Percentiles rank a stretch among this genome's conserved stretches.
Conservation (phyloP, 2,329 filamentous ascomycete species). For the Aspergillus tanneri region DNA sequence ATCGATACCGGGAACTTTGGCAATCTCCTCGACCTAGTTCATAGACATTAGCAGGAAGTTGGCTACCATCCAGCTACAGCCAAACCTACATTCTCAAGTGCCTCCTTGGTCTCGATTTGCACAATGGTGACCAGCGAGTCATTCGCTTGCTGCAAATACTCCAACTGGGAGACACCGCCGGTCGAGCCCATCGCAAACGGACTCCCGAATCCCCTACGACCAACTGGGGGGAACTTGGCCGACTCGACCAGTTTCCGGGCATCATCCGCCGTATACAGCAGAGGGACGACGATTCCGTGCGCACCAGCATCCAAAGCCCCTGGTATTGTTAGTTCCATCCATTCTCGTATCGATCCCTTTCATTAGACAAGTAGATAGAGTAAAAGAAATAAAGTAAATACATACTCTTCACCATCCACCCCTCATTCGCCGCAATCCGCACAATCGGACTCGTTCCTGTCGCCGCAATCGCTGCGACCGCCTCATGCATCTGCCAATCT, state of each 20-base stretch:
- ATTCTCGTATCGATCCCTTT: not conserved
- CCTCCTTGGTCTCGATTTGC: not conserved
- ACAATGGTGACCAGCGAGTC: not conserved
- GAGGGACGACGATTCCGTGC: constrained; percentile 55
- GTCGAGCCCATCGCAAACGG: constrained; percentile 50
- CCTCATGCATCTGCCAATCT: not conserved
- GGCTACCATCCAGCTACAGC: too few species aligned
- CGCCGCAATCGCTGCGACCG: not conserved
- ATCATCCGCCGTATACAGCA: constrained; percentile 55
- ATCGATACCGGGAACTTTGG: constrained; percentile 53
- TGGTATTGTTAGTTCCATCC: constrained; percentile 18
- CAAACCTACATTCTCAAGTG: not conserved
- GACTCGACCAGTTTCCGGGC: constrained; percentile 52
- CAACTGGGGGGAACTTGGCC: constrained; percentile 57
- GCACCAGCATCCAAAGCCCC: constrained; percentile 59
- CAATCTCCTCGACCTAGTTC: constrained; percentile 44
- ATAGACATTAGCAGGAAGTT: not conserved
- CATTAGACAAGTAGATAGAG: too few species aligned
- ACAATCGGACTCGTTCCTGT: not conserved
- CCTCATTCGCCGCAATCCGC: not conserved
- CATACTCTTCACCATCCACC: not conserved
- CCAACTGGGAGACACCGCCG: not conserved
- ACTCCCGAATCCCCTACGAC: constrained; percentile 55
- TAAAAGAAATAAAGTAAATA: not conserved
- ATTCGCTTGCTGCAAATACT: not conserved